Conservation (phyloP, 306 rosid species). For the Vigna nakashimae region DNA sequence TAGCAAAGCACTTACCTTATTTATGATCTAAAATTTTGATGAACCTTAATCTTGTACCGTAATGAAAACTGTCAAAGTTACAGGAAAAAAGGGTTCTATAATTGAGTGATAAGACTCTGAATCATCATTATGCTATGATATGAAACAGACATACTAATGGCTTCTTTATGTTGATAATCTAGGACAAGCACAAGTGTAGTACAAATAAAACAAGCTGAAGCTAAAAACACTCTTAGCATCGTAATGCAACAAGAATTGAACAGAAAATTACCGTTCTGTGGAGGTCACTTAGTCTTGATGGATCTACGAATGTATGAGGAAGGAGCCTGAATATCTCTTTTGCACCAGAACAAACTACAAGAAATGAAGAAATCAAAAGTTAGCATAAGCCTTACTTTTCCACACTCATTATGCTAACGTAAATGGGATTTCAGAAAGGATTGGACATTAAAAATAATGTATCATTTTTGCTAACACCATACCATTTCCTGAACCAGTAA, state of each 20-base stretch:
- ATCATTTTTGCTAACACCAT: constrained; percentile 52
- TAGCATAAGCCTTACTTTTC: constrained; percentile 14
- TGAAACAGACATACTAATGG: background rate
- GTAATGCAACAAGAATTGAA: background rate
- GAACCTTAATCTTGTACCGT: background rate
- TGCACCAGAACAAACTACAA: constrained; percentile 87
- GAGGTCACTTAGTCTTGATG: constrained; percentile 66
- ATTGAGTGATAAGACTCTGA: background rate
- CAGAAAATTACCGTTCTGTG: constrained; percentile 57
- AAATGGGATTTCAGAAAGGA: constrained; percentile 33
- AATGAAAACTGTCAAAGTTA: background rate
- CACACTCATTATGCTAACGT: constrained; percentile 15
- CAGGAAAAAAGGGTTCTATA: background rate
- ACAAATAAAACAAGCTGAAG: constrained; percentile 1
- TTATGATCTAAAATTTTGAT: constrained; percentile 17
- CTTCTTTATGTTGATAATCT: background rate
- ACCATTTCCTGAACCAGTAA: constrained; percentile 97
- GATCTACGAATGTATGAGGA: constrained; percentile 88
- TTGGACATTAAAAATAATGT: background rate
- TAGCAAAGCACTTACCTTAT: background rate
- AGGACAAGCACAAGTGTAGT: constrained; percentile 1
- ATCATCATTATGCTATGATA: background rate
- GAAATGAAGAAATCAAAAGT: constrained; percentile 32
- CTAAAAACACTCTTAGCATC: background rate
- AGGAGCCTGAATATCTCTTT: constrained; percentile 93